Percentiles rank a stretch among this genome's conserved stretches.
These are phyloP conservation scores for Pholiota molesta DNA, from an alignment of 768 basidiomycete species.

Conservation along the genomic window DNA sequence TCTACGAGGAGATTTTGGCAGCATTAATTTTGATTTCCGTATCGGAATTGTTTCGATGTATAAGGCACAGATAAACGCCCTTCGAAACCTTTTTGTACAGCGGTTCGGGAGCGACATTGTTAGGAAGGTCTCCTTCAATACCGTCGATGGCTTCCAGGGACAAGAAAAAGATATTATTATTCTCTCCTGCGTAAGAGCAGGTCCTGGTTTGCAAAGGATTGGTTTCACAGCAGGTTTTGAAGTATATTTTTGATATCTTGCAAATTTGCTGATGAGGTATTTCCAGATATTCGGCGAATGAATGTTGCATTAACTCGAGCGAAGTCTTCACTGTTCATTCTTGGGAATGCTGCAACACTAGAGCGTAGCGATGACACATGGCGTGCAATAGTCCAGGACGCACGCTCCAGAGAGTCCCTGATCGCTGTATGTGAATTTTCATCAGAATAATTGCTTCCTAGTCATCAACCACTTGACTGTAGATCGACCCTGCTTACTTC, in stretches of 20 bases:
- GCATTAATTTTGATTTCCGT: constrained; percentile 44
- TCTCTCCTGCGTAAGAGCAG: constrained; percentile 93
- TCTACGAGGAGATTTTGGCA: constrained; percentile 63
- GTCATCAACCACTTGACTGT: constrained; percentile 6
- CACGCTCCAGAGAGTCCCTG: constrained; percentile 63
- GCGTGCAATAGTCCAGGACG: constrained; percentile 78
- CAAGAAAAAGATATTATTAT: constrained; percentile 99
- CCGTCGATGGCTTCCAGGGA: constrained; percentile 98
- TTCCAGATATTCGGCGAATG: constrained; percentile 81
- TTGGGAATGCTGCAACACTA: constrained; percentile 89
- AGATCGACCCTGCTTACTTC: constrained; percentile 39
- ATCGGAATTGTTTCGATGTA: constrained; percentile 90
- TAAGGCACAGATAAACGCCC: constrained; percentile 80
- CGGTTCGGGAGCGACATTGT: constrained; percentile 75
- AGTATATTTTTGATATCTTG: background rate
- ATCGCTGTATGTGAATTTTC: constrained; percentile 53
- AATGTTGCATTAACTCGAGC: constrained; percentile 99
- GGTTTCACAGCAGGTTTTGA: constrained; percentile 84
- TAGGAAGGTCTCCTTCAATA: constrained; percentile 87
- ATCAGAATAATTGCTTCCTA: background rate
- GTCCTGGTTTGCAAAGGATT: constrained; percentile 77
- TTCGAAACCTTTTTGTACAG: constrained; percentile 68
- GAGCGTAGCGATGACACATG: constrained; percentile 84
- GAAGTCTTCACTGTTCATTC: constrained; percentile 89
- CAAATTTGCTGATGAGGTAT: constrained; percentile 5